These are phyloP conservation scores for Gynostemma pentaphyllum DNA, from an alignment of 306 rosid genomes.

Conservation along the genomic window DNA sequence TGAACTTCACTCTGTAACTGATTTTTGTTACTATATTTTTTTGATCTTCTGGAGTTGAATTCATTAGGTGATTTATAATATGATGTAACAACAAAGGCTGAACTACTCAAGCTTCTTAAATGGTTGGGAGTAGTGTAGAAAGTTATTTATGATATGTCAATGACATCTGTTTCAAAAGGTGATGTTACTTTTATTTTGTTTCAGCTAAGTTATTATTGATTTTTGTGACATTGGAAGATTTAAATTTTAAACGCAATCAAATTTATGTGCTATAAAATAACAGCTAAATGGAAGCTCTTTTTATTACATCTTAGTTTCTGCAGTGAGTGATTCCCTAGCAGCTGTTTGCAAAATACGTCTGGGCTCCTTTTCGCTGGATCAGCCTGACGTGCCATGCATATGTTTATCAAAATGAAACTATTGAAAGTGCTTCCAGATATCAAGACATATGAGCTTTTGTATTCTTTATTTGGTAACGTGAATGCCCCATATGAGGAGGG, in stretches of 20 bases:
- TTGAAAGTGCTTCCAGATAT: constrained; percentile 47
- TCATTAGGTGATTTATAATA: neutral
- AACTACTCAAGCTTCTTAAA: neutral
- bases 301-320: neutral
- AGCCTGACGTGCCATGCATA: constrained; percentile 61
- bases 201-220: neutral
- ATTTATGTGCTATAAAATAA: neutral
- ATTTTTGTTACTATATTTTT: neutral
- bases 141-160: too few species aligned
- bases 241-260: neutral
- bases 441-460: constrained; percentile 57
- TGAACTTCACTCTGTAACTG: constrained; percentile 4
- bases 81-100: neutral
- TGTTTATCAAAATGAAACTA: constrained; percentile 64
- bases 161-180: neutral
- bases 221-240: neutral
- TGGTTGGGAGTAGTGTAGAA: neutral
- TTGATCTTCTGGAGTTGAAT: neutral
- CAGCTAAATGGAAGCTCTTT: neutral
- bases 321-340: neutral
- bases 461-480: constrained; percentile 65
- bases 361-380: constrained; percentile 41
- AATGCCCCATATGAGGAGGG: constrained; percentile 69
- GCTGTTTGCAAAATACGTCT: neutral
- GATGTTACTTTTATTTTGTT: neutral